Percentiles rank a stretch among this genome's conserved stretches.
phyloP scores from a whole-genome alignment of 148 eudicot species.

The Chenopodium album region DNA sequence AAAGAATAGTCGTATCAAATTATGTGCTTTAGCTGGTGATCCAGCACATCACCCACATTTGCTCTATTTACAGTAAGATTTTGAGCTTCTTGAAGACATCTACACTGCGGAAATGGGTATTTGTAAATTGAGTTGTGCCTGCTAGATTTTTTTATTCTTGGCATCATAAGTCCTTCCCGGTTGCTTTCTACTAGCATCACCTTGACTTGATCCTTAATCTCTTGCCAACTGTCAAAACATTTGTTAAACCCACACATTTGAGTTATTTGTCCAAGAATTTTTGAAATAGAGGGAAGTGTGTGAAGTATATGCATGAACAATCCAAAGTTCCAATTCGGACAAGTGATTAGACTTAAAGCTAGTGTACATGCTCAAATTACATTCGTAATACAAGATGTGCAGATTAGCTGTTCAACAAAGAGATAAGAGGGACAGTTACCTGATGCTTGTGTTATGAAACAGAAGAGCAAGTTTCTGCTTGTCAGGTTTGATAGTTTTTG shows the following conservation, averaged over 20 bases:
- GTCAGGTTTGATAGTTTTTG: slow-evolving; percentile 81
- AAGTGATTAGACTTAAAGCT: not conserved
- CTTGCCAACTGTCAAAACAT: slow-evolving; percentile 60
- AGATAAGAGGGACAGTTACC: slow-evolving; percentile 35
- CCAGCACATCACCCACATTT: slow-evolving; percentile 20
- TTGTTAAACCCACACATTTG: not conserved
- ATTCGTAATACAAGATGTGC: not conserved
- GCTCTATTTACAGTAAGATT: slow-evolving; percentile 41
- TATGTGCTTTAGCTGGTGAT: slow-evolving; percentile 23
- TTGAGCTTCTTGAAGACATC: slow-evolving; percentile 58
- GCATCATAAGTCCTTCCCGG: slow-evolving; percentile 67
- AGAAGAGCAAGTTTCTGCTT: slow-evolving; percentile 65
- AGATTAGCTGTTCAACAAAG: not conserved
- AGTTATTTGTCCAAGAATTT: not conserved
- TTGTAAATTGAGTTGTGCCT: slow-evolving; percentile 59
- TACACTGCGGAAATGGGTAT: slow-evolving; percentile 75
- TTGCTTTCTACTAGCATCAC: slow-evolving; percentile 75
- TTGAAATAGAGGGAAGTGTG: not conserved
- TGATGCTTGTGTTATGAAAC: slow-evolving; percentile 57
- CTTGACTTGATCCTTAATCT: slow-evolving; percentile 59
- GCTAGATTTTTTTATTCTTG: slow-evolving; percentile 53
- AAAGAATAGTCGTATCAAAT: slow-evolving; percentile 19
- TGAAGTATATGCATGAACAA: not conserved
- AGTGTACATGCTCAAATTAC: not conserved
- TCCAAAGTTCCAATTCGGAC: too few relatives aligned